These are phyloP conservation scores for Przewalskia tangutica DNA, from an alignment of 257 asterid species.

Conservation along the genomic window DNA sequence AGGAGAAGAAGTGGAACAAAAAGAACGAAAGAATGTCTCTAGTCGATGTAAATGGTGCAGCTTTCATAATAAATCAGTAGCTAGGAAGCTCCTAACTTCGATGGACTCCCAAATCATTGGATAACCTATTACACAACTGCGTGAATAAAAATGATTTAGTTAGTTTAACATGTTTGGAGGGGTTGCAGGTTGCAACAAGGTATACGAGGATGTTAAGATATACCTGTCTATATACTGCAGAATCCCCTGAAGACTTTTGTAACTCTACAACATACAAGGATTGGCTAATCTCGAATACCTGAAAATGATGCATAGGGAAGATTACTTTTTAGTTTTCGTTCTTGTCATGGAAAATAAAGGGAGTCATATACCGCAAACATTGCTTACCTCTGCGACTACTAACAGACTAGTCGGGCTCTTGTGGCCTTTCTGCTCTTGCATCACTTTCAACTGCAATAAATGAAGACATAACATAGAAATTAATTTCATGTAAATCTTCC, in stretches of 20 bases:
- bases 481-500: neutral
- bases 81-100: constrained; percentile 31
- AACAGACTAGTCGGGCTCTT: constrained; percentile 48
- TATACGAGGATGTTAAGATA: neutral
- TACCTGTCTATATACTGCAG: constrained; percentile 72
- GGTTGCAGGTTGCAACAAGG: neutral
- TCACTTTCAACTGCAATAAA: constrained; percentile 53
- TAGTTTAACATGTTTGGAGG: neutral
- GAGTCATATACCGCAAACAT: neutral
- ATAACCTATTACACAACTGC: constrained; percentile 80
- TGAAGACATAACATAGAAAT: neutral
- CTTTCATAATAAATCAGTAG: constrained; percentile 7
- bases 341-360: neutral
- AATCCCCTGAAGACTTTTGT: constrained; percentile 63
- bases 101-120: constrained; percentile 67
- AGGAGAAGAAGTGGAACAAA: neutral
- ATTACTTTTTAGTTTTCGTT: neutral
- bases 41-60: neutral
- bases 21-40: neutral
- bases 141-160: neutral
- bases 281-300: constrained; percentile 87
- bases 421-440: constrained; percentile 43
- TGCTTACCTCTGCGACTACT: constrained; percentile 70
- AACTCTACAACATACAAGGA: constrained; percentile 77
- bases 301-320: constrained; percentile 9